These are phyloP conservation scores for Fusarium vanettenii DNA, from an alignment of 2,329 filamentous ascomycete species.

Conservation along the genomic window DNA sequence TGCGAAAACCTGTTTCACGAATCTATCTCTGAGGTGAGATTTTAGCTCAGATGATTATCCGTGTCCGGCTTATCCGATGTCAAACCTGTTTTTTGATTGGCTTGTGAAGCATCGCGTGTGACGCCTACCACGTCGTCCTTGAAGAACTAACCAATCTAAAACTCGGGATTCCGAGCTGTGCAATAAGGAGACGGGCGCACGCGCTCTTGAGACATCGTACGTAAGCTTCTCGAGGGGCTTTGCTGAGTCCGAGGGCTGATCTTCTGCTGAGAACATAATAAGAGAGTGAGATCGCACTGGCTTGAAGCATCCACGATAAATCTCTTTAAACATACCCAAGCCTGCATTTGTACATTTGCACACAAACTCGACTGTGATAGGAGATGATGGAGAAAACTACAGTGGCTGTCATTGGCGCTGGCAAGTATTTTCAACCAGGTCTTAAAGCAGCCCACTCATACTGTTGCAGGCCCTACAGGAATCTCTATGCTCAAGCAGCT, in stretches of 20 bases:
- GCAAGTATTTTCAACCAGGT: not conserved
- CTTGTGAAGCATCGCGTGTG: not conserved
- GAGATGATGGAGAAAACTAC: not conserved
- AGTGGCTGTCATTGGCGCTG: slow-evolving; percentile 8
- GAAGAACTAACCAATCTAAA: not conserved
- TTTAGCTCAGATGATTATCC: not conserved
- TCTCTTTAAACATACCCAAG: not conserved
- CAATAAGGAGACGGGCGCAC: not conserved
- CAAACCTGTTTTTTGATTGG: not conserved
- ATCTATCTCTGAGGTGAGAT: not conserved
- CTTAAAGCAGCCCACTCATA: not conserved
- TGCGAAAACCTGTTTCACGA: not conserved
- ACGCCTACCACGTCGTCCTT: not conserved
- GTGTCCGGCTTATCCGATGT: not conserved
- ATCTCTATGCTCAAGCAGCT: slow-evolving; percentile 30
- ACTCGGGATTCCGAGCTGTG: not conserved
- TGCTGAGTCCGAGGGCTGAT: not conserved
- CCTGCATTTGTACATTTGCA: not conserved
- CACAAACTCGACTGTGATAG: not conserved
- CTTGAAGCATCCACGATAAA: not conserved
- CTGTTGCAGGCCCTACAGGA: slow-evolving; percentile 10
- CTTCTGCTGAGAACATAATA: not conserved
- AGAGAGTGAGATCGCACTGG: not conserved
- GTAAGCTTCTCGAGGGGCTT: not conserved
- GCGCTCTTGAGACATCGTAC: not conserved